A percentile compares a stretch with the other conserved stretches of the same genome.
phyloP scores from a whole-genome alignment of 805 yeast species.

The Ogataea nakhonphanomensis region DNA sequence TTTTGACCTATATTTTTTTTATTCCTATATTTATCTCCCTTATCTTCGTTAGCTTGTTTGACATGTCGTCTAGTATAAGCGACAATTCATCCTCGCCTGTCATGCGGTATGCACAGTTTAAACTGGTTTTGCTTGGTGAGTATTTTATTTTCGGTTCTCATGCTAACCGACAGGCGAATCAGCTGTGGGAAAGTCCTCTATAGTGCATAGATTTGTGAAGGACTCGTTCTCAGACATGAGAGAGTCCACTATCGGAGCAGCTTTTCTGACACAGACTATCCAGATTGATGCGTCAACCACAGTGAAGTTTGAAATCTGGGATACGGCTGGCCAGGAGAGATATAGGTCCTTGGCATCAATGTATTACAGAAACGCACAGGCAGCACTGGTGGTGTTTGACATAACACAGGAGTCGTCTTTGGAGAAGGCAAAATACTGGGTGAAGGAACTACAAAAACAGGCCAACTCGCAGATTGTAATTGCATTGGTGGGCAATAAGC shows the following conservation, averaged over 20 bases:
- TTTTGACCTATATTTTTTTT: neutral
- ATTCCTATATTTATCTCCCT: slow-evolving; percentile 5
- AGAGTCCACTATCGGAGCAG: slow-evolving; percentile 85
- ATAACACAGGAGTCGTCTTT: slow-evolving; percentile 67
- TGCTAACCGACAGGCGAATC: slow-evolving; percentile 47
- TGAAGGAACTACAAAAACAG: slow-evolving; percentile 76
- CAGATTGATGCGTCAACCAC: slow-evolving; percentile 50
- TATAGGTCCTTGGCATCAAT: slow-evolving; percentile 76
- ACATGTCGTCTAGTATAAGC: slow-evolving; percentile 19
- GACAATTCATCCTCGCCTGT: slow-evolving; percentile 2
- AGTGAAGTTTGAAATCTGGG: slow-evolving; percentile 80
- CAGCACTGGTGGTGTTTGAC: slow-evolving; percentile 77
- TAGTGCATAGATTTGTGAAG: slow-evolving; percentile 67
- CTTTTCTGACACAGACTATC: slow-evolving; percentile 69
- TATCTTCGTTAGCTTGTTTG: slow-evolving; percentile 12
- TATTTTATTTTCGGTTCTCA: slow-evolving; percentile 5
- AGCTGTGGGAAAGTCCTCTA: slow-evolving; percentile 66
- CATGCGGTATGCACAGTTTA: slow-evolving; percentile 48
- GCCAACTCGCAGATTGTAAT: slow-evolving; percentile 73
- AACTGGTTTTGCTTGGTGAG: slow-evolving; percentile 50
- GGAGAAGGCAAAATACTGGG: slow-evolving; percentile 71
- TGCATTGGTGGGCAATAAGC: slow-evolving; percentile 78
- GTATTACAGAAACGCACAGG: slow-evolving; percentile 79
- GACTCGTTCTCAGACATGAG: slow-evolving; percentile 69
- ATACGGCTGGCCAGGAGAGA: slow-evolving; percentile 83